A percentile compares a stretch with the other conserved stretches of the same genome.
These are phyloP conservation scores for Ogataea neopini DNA, from an alignment of 805 yeast species.

Conservation along the genomic window DNA sequence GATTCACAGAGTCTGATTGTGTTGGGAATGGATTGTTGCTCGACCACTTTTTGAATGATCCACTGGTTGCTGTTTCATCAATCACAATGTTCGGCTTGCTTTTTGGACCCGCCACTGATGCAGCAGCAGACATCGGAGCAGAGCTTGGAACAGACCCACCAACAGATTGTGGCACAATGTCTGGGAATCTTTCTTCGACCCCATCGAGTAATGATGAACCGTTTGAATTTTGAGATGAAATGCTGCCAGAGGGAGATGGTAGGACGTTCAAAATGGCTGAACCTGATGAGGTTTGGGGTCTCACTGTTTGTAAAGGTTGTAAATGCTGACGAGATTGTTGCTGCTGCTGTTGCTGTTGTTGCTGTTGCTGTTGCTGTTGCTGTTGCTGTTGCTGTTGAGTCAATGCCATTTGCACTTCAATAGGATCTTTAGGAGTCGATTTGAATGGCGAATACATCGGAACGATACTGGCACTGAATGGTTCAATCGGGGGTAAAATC, in stretches of 20 bases:
- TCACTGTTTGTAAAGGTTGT: slow-evolving; percentile 13
- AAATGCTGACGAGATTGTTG: slow-evolving; percentile 15
- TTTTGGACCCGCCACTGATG: not conserved
- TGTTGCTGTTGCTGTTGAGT: slow-evolving; percentile 31
- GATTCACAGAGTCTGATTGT: not conserved
- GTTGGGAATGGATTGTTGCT: slow-evolving; percentile 31
- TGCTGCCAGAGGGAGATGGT: slow-evolving; percentile 22
- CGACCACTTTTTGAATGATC: slow-evolving; percentile 21
- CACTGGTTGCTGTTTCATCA: slow-evolving; percentile 7
- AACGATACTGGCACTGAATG: slow-evolving; percentile 32
- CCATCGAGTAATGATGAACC: slow-evolving; percentile 33
- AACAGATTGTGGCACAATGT: slow-evolving; percentile 9
- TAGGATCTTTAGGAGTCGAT: slow-evolving; percentile 45
- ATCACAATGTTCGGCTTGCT: slow-evolving; percentile 16
- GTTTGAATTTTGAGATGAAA: slow-evolving; percentile 8
- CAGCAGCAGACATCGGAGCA: not conserved
- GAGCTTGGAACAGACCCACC: not conserved
- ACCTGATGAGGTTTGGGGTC: slow-evolving; percentile 13
- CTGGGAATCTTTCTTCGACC: slow-evolving; percentile 52
- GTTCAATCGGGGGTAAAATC: slow-evolving; percentile 29
- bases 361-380: slow-evolving; percentile 43
- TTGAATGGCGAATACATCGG: slow-evolving; percentile 35
- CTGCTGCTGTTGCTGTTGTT: slow-evolving; percentile 25
- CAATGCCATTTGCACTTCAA: slow-evolving; percentile 43
- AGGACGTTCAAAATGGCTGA: slow-evolving; percentile 20